Base-by-base conservation (phyloP, 352 stramenopile genomes). In the Globisporangium irregulare region DNA sequence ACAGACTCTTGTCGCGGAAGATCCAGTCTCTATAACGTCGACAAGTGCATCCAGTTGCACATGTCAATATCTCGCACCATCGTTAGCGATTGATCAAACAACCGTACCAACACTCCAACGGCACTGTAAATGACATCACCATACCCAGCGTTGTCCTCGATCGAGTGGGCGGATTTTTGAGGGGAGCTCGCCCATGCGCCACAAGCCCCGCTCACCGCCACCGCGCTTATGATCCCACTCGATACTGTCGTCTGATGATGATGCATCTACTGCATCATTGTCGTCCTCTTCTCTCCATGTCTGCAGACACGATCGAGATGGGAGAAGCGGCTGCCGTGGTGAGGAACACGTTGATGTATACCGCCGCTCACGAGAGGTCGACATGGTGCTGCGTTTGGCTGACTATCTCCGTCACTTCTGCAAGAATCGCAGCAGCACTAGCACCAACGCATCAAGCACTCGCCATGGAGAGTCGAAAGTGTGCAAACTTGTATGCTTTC, bases 261-360 rank as follows among this genome's bases (percentile, higher is more conserved):
- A 34, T n/a, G 29, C 46, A 41, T 58, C 38, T 24, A 4, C 4
- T 24, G 32, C 12, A 20, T 43, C 15, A 10, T n/a, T 51, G 27
- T 57, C 29, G n/a, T 50, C 41, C 22, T 64, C 55, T 57, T 64
- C 64, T 51, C 38, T 46, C 54, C 41, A 62, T 7, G 64, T 22
- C 18, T 22, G 54, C 10, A 69, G 20, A 34, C 51, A 32, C 43
- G 27, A n/a, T 18, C 14, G 50, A 38, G 51, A n/a, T 12, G 14
- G 4, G 10, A 36, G 20, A n/a, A 18, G 51, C 5, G 18, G 48
- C n/a, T 55, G 48, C 7, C 7, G 25, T 36, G 27, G 29, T 27
- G 55, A 22, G 3, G 55, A 60, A 29, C 3, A 27, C 27, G 38
- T 29, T 12, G 22, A 18, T 43, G 55, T 22, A 24, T 43, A 60